Base-by-base conservation (phyloP, 2,329 filamentous ascomycete genomes). In the Cladophialophora bantiana region DNA sequence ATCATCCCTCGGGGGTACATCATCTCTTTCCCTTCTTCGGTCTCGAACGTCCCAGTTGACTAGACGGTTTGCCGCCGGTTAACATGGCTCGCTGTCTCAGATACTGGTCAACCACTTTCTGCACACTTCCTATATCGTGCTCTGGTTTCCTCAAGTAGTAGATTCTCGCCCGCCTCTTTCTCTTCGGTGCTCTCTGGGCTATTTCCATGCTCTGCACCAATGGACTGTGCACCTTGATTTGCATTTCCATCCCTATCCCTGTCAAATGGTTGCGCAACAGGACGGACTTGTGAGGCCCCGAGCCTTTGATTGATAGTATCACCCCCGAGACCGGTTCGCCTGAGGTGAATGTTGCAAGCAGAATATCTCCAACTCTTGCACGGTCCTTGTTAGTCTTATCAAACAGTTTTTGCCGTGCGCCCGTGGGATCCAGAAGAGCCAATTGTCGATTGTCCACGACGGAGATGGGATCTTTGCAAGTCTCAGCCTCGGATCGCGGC, bases 141-240 rank as follows among this genome's bases (percentile, higher is more conserved):
- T 89, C 90, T 66, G 91, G 88, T 83, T 94, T 84, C 77, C 83
- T 87, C 90, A 99, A 91, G 80, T 94, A 98, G 75, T 92, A 96
- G 78, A 99, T 83, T 73, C 93, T 86, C 32, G 94, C 94, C 75
- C 95, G 88, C 77, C 94, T 89, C 71, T 93, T 92, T 78, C 93
- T 88, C 89, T 93, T 95, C 76, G 87, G 85, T 70, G 88, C 86
- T 74, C 94, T 85, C 87, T 96, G 92, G 79, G 98, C 91, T 74
- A 99, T 90, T 81, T 99, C 94, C 75, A 99, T 93, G 70, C 92
- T 92, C 77, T 91, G 88, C 36, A 98, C 90, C 76, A 92, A 90
- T 68, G 94, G 94, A 76, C 88, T 92, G 83, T 95, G 98, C 66
- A 98, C 85, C 84, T 99, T 99, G 81, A 91, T 93, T 89, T 93